A percentile compares a stretch with the other conserved stretches of the same genome.
phyloP scores from a whole-genome alignment of 352 stramenopile species.

The Globisporangium abappressorium region DNA sequence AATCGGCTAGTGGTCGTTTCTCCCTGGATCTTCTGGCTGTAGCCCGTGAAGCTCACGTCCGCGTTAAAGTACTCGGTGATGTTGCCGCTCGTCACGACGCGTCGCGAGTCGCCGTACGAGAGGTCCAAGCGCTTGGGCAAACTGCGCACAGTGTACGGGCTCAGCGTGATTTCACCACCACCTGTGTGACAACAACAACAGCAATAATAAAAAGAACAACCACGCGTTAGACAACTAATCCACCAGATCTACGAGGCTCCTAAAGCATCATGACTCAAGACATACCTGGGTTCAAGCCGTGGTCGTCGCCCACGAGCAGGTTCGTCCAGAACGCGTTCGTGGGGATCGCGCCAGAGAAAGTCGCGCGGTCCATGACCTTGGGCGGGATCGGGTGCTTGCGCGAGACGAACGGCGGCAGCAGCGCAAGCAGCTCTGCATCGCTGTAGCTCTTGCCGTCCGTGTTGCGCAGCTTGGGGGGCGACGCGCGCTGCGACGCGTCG shows the following conservation, averaged over 20 bases:
- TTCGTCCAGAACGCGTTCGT: constrained; percentile 92
- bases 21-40: constrained; percentile 33
- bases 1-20: constrained; percentile 24
- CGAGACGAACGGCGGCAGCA: constrained; percentile 54
- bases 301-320: constrained; percentile 69
- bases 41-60: constrained; percentile 69
- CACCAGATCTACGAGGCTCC: background rate
- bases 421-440: constrained; percentile 47
- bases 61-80: constrained; percentile 83
- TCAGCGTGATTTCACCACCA: constrained; percentile 70
- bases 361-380: constrained; percentile 45
- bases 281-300: constrained; percentile 59
- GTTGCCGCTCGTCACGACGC: constrained; percentile 49
- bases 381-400: constrained; percentile 58
- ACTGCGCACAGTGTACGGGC: constrained; percentile 79
- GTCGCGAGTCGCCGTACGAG: constrained; percentile 78
- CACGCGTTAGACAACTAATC: background rate
- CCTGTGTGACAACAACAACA: constrained; percentile 15
- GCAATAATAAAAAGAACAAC: background rate
- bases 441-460: constrained; percentile 16
- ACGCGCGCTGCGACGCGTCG: constrained; percentile 4
- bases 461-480: background rate
- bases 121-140: constrained; percentile 69
- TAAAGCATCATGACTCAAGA: background rate
- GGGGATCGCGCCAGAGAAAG: constrained; percentile 54